Base-by-base conservation (phyloP, 2,329 filamentous ascomycete genomes). In the Xylaria polymorpha region DNA sequence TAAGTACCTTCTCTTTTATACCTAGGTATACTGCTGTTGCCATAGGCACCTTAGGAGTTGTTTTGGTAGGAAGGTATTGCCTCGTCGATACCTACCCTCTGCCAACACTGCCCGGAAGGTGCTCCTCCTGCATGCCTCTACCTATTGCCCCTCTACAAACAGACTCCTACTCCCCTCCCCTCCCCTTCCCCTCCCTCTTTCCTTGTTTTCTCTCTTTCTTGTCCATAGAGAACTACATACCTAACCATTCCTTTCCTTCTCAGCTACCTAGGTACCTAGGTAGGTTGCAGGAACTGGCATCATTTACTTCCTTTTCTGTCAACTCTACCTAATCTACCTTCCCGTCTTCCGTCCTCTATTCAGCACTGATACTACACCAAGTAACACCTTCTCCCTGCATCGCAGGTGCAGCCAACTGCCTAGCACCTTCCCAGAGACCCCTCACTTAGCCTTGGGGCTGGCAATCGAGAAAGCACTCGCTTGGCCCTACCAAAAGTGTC, bases 131-230 rank as follows among this genome's bases (percentile, higher is more conserved):
- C 62, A 50, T 43, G 53, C 35, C 37, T 60, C 4, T 55, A 29
- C 35, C 20, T 29, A 22, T 32, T 66, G 41, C 35, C 32, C 41
- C 41, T 50, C 18, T 32, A n/a, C 58, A 50, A 50, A 66, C 58
- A 60, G 7, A 32, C 57, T 46, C 50, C 9, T 10, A 22, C 15
- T 32, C 15, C 8, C n/a, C 20, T 48, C 39, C 29, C 55, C 41
- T 32, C 3, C 14, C 12, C 9, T 22, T 43, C 15, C 12, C 9
- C 15, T 43, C 15, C 25, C 29, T 37, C 56, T 29, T 6, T n/a
- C 44, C 55, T 29, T 9, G 2, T 39, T 48, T 37, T 18, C 53
- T 48, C 12, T 39, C 46, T 18, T 3, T 12, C 18, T 5, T 3
- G 4, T 55, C n/a, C n/a, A 57, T 29, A 20, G 10, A 12, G 4